A percentile compares a stretch with the other conserved stretches of the same genome.
phyloP scores from a whole-genome alignment of 2,329 filamentous ascomycete genomes.

The Boeremia exigua region DNA sequence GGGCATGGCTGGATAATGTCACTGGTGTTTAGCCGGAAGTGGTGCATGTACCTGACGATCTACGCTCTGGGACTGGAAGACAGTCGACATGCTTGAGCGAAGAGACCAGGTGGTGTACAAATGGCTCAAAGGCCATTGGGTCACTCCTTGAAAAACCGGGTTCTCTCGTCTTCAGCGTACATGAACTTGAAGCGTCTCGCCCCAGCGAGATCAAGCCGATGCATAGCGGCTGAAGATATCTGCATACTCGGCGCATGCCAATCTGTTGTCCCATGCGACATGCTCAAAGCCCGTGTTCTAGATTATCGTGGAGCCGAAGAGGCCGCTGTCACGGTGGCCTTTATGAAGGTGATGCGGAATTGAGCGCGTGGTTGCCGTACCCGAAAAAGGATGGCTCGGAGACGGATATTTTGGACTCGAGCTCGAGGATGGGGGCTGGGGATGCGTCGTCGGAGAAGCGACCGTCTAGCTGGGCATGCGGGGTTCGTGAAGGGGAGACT shows the following conservation, averaged over 20 bases:
- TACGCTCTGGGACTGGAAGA: not conserved
- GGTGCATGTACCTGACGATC: slow-evolving; percentile 8
- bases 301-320: slow-evolving; percentile 16
- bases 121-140: no score
- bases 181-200: no score
- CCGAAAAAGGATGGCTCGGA: slow-evolving; percentile 42
- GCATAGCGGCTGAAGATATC: slow-evolving; percentile 45
- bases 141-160: not conserved
- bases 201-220: slow-evolving; percentile 32
- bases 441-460: slow-evolving; percentile 41
- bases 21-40: slow-evolving; percentile 4
- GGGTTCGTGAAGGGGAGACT: slow-evolving; percentile 24
- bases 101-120: not conserved
- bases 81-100: not conserved
- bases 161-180: no score
- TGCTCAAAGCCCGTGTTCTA: slow-evolving; percentile 57
- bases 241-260: slow-evolving; percentile 43
- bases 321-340: slow-evolving; percentile 47
- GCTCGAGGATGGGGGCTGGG: slow-evolving; percentile 13
- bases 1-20: not conserved
- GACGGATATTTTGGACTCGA: slow-evolving; percentile 25
- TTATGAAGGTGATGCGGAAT: slow-evolving; percentile 58
- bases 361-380: slow-evolving; percentile 54
- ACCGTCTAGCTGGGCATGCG: slow-evolving; percentile 25
- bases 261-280: slow-evolving; percentile 52